These are phyloP conservation scores for Leccinum truebloodii DNA, from an alignment of 768 basidiomycete genomes.

Conservation along the genomic window DNA sequence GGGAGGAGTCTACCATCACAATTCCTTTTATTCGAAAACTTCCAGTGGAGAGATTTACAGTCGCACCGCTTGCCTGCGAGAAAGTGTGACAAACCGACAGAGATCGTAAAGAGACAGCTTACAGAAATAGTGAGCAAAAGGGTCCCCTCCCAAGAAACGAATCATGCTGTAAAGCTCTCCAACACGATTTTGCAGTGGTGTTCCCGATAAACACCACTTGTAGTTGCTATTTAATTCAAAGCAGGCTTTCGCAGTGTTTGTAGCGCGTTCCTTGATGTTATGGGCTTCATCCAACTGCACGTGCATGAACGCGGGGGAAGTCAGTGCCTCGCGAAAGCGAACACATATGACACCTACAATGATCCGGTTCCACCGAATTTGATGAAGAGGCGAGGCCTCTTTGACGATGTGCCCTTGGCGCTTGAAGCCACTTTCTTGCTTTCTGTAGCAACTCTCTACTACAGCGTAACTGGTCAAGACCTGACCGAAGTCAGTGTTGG, in stretches of 20 bases:
- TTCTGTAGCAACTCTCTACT: slow-evolving; percentile 88
- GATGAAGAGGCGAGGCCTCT: slow-evolving; percentile 85
- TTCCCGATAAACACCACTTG: slow-evolving; percentile 96
- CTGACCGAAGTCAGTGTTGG: slow-evolving; percentile 35
- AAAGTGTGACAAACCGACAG: not conserved
- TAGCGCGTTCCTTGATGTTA: slow-evolving; percentile 94
- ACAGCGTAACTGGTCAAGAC: slow-evolving; percentile 88
- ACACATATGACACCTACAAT: slow-evolving; percentile 47
- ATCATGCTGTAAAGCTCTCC: slow-evolving; percentile 97
- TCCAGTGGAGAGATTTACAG: slow-evolving; percentile 97
- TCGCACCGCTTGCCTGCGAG: slow-evolving; percentile 78
- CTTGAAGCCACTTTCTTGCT: slow-evolving; percentile 91
- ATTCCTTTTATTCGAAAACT: slow-evolving; percentile 74
- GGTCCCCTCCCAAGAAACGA: slow-evolving; percentile 90
- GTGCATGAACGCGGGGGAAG: not conserved
- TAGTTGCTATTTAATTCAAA: slow-evolving; percentile 83
- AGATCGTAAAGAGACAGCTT: slow-evolving; percentile 26
- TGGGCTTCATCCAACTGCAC: slow-evolving; percentile 90
- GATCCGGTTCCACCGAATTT: slow-evolving; percentile 81
- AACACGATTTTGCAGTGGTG: slow-evolving; percentile 97
- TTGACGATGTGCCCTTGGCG: slow-evolving; percentile 81
- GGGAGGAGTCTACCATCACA: slow-evolving; percentile 66
- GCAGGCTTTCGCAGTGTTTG: slow-evolving; percentile 96
- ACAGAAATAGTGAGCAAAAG: slow-evolving; percentile 93
- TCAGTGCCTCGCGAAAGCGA: not conserved